A percentile compares a stretch with the other conserved stretches of the same genome.
Evolutionary conservation across 2,329 filamentous ascomycete species (phyloP).

Genomic region (Talaromyces sp.): DNA sequence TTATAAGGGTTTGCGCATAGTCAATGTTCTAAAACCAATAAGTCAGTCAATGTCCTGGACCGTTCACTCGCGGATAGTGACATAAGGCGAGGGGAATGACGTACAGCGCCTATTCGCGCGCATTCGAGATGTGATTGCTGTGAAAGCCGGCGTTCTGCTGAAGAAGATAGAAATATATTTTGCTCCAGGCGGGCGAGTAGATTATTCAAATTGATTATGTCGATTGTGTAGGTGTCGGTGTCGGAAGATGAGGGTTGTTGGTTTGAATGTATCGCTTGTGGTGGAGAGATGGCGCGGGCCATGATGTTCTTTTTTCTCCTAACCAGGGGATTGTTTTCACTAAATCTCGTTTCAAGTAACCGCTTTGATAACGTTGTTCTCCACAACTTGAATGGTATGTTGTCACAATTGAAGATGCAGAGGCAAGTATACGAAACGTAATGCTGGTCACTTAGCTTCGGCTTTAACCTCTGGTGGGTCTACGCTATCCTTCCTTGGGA

Average conservation of each 20-base stretch:
- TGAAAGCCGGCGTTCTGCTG: slow-evolving; percentile 37
- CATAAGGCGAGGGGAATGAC: slow-evolving; percentile 11
- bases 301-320: background rate
- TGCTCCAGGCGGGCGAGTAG: slow-evolving; percentile 44
- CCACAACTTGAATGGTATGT: background rate
- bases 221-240: slow-evolving; percentile 11
- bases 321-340: background rate
- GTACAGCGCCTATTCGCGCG: slow-evolving; percentile 41
- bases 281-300: background rate
- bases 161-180: slow-evolving; percentile 39
- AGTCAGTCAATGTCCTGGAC: slow-evolving; percentile 8
- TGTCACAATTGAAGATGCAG: background rate
- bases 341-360: background rate
- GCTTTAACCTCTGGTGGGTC: background rate
- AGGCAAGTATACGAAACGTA: background rate
- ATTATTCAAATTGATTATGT: slow-evolving; percentile 37
- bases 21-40: slow-evolving; percentile 39
- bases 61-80: background rate
- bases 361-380: background rate
- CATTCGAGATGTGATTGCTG: slow-evolving; percentile 43
- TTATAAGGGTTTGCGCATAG: slow-evolving; percentile 42
- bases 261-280: background rate
- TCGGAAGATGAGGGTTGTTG: background rate
- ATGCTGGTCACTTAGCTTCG: slow-evolving; percentile 6
- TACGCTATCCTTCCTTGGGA: background rate